Evolutionary conservation across 176 grass and related monocot species (phyloP), one percentile per base, ranked within the genome.

Genomic region (Triticum turgidum): DNA sequence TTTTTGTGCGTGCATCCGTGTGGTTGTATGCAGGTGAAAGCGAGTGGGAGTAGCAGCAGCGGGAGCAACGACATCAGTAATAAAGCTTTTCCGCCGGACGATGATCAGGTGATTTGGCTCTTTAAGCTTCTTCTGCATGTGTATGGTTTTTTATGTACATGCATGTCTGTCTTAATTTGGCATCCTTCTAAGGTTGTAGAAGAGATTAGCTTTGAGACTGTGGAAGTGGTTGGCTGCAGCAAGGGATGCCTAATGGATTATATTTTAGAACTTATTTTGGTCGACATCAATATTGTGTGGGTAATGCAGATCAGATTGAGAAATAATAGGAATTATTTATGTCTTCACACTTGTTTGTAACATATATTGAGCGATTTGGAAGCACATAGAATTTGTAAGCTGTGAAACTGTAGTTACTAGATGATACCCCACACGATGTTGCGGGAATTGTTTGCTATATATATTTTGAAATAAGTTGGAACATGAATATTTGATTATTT

Each of bases 31-130:
- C 86, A 91, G 90, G 82, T 54, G 86, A 91, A 88, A 82, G 86
- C 70, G 35, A 87, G 80, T 38, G 85, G 75, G 25, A 79, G 76
- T 58, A 87, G 80, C 76, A 74, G 89, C 49, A 87, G 81, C 67
- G 75, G 67, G 37, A 91, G 90, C 82, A 85, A 82, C 41, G 88
- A 54, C 77, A 78, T 82, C 72, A 85, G 86, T 63, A 85, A 85
- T 65, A 91, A 91, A 78, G 78, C 86, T 35, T 82, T 82, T 8
- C 81, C 86, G 21, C 78, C 78, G 10, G 78, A 85, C 59, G 82
- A 64, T 71, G 90, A 91, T 61, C 90, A 91, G 90, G 90, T 91
- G 63, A 72, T 70, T 78, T 78, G 22, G 3, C 63, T 9, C 32
- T 85, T 17, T 82, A 71, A 15, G 20, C 54, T 77, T 65, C 63